phyloP scores from a whole-genome alignment of 2,329 filamentous ascomycete genomes.

The Ophiosphaerella narmari region DNA sequence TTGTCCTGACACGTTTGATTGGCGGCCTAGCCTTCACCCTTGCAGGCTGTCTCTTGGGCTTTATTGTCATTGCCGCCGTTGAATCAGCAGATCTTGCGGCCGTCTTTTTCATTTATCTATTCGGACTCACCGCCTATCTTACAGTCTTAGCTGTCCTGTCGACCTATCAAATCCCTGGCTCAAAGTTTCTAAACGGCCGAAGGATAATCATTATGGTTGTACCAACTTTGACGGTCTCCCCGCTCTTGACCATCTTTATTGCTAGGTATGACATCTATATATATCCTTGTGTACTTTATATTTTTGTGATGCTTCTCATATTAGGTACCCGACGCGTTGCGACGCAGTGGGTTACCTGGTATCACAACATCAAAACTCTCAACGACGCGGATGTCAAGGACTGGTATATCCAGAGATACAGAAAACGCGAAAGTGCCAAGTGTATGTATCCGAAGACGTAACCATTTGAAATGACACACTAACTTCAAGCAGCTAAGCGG shows the following conservation, averaged over 20 bases:
- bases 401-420: constrained; percentile 52
- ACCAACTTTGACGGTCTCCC: constrained; percentile 61
- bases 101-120: constrained; percentile 64
- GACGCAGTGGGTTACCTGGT: constrained; percentile 65
- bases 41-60: constrained; percentile 57
- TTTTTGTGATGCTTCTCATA: constrained; percentile 58
- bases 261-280: constrained; percentile 59
- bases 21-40: constrained; percentile 58
- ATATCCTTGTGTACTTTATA: constrained; percentile 60
- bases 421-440: constrained; percentile 18
- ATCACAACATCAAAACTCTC: constrained; percentile 55
- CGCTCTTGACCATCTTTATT: constrained; percentile 60
- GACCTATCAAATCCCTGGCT: constrained; percentile 55
- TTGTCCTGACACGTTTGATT: constrained; percentile 58
- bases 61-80: constrained; percentile 56
- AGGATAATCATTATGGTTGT: constrained; percentile 61
- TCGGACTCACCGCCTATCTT: constrained; percentile 63
- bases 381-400: constrained; percentile 56
- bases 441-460: constrained; percentile 13
- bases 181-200: constrained; percentile 62
- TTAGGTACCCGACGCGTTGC: constrained; percentile 59
- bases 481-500: constrained; percentile 16
- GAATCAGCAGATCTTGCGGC: constrained; percentile 53
- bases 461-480: neutral
- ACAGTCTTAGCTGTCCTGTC: constrained; percentile 58